A percentile compares a stretch with the other conserved stretches of the same genome.
Evolutionary conservation across 768 basidiomycete genomes (phyloP).

Genomic region (Auricularia sp.): DNA sequence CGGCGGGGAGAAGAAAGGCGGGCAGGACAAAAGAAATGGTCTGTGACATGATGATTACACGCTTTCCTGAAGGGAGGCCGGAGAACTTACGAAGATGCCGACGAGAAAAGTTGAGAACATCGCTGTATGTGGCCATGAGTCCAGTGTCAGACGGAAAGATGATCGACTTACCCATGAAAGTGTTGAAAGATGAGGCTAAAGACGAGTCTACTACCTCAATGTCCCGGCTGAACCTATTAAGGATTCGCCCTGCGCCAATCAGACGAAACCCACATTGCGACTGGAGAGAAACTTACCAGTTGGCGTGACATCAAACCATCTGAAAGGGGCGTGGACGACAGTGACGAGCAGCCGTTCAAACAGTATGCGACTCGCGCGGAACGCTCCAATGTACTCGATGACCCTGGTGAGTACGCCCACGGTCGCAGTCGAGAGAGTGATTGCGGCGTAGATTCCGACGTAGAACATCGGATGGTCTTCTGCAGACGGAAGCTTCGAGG

Average conservation of each 20-base stretch:
- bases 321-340: conserved; percentile 74
- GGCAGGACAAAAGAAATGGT: conserved; percentile 5
- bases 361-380: conserved; percentile 27
- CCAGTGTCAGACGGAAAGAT: conserved; percentile 69
- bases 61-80: conserved; percentile 6
- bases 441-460: conserved; percentile 12
- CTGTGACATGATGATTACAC: background rate
- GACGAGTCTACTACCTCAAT: conserved; percentile 14
- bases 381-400: conserved; percentile 37
- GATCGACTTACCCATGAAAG: conserved; percentile 37
- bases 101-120: background rate
- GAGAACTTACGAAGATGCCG: conserved; percentile 5
- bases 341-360: conserved; percentile 48
- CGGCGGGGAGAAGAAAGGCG: conserved; percentile 7
- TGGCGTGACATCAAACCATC: conserved; percentile 17
- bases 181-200: conserved; percentile 36
- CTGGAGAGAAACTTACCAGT: background rate
- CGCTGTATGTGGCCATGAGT: background rate
- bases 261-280: background rate
- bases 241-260: conserved; percentile 10
- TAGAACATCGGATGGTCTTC: conserved; percentile 18
- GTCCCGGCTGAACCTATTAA: conserved; percentile 21
- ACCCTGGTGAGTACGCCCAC: conserved; percentile 10
- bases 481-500: conserved; percentile 10
- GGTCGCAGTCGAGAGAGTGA: conserved; percentile 11